Conservation (phyloP, 2,329 filamentous ascomycete species). For the Penicillium sp. region DNA sequence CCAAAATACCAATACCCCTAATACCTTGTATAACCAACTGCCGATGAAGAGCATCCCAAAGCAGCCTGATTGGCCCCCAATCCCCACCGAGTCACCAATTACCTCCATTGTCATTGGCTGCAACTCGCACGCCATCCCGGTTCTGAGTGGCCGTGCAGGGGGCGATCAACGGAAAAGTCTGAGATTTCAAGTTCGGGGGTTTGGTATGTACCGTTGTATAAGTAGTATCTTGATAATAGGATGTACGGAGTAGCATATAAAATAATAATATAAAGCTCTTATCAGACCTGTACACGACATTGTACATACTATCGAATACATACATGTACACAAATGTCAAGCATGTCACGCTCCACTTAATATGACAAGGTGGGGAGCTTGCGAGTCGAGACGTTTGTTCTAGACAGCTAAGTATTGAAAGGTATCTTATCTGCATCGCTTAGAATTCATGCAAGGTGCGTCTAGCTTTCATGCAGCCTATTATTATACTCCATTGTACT, state of each 20-base stretch:
- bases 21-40: constrained; percentile 10
- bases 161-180: constrained; percentile 5
- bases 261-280: neutral
- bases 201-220: neutral
- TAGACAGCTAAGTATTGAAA: neutral
- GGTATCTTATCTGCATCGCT: neutral
- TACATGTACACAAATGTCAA: neutral
- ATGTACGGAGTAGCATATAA: too few species aligned
- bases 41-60: constrained; percentile 18
- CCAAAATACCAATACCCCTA: neutral
- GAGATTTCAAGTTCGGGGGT: neutral
- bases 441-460: neutral
- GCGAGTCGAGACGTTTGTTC: neutral
- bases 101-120: constrained; percentile 13
- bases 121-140: constrained; percentile 13
- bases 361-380: neutral
- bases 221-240: neutral
- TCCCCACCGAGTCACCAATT: constrained; percentile 8
- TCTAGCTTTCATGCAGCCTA: neutral
- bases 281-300: neutral
- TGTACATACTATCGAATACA: neutral
- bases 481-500: neutral
- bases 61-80: constrained; percentile 17
- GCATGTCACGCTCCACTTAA: constrained; percentile 1
- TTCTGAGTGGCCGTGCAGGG: constrained; percentile 18